A percentile compares a stretch with the other conserved stretches of the same genome.
Conservation (phyloP, 2,329 filamentous ascomycete genomes). For the Alternaria tenuissima region DNA sequence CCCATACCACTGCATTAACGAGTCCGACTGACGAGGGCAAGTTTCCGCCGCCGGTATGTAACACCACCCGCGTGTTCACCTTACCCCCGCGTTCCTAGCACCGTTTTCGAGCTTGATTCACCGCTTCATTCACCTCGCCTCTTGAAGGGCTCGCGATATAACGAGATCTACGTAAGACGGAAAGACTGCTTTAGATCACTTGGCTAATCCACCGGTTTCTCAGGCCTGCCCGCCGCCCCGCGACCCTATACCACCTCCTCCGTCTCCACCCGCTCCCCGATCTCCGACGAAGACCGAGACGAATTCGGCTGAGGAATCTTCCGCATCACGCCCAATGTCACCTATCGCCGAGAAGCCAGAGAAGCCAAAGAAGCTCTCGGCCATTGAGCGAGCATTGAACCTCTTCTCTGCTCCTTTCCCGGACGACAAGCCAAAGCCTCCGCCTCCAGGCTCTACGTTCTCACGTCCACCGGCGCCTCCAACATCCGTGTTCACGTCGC, state of each 20-base stretch:
- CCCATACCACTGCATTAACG: constrained; percentile 46
- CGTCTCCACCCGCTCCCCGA: constrained; percentile 14
- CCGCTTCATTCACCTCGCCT: constrained; percentile 7
- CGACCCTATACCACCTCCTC: constrained; percentile 15
- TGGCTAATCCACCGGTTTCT: constrained; percentile 23
- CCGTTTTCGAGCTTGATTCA: constrained; percentile 9
- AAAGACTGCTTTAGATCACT: constrained; percentile 6
- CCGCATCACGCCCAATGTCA: constrained; percentile 22
- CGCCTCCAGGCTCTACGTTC: constrained; percentile 30
- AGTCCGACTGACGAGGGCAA: constrained; percentile 48
- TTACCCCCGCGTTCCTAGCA: constrained; percentile 13
- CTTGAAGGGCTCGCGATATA: constrained; percentile 10
- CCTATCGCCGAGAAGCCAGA: constrained; percentile 27
- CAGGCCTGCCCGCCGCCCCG: constrained; percentile 18
- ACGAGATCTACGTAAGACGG: constrained; percentile 8
- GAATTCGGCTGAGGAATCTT: constrained; percentile 25
- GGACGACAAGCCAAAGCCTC: constrained; percentile 5
- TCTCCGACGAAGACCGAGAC: constrained; percentile 21
- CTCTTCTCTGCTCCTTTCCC: constrained; percentile 11
- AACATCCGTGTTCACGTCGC: constrained; percentile 35
- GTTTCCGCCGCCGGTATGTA: constrained; percentile 47
- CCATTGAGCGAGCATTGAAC: constrained; percentile 28
- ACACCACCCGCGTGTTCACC: constrained; percentile 20
- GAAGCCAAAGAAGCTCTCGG: constrained; percentile 20
- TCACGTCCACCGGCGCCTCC: constrained; percentile 40